Evolutionary conservation across 148 eudicot species (phyloP).

Genomic region (Linanthus parryae): DNA sequence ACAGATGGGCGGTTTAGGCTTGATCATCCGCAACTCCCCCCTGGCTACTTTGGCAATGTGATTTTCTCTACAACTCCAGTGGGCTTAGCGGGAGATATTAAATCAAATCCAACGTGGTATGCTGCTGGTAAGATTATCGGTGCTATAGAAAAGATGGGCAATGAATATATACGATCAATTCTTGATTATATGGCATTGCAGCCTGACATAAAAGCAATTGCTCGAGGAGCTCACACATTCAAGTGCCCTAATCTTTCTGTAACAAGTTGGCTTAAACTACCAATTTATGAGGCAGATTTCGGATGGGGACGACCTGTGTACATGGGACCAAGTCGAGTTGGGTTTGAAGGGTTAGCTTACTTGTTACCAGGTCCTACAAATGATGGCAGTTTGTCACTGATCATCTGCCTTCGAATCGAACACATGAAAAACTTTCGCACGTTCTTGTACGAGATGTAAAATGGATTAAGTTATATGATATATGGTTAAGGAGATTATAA

Average conservation of each 20-base stretch:
- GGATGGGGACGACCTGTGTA: slow-evolving; percentile 5
- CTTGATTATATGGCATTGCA: slow-evolving; percentile 6
- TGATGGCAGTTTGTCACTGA: background rate
- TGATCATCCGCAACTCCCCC: slow-evolving; percentile 18
- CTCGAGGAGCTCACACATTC: background rate
- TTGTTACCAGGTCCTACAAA: slow-evolving; percentile 7
- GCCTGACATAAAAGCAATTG: background rate
- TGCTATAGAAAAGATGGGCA: background rate
- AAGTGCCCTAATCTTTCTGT: slow-evolving; percentile 5
- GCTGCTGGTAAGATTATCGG: slow-evolving; percentile 12
- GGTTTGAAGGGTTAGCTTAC: background rate
- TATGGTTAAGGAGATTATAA: too few relatives aligned
- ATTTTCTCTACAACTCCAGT: slow-evolving; percentile 8
- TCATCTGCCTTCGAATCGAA: background rate
- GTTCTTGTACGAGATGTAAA: background rate
- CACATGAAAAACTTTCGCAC: slow-evolving; percentile 5
- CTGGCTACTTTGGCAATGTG: slow-evolving; percentile 25
- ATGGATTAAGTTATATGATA: too few relatives aligned
- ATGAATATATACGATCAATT: slow-evolving; percentile 5
- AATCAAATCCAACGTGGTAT: slow-evolving; percentile 3
- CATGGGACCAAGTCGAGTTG: background rate
- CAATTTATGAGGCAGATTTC: slow-evolving; percentile 5
- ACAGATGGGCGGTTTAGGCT: slow-evolving; percentile 19
- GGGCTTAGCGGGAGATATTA: slow-evolving; percentile 12
- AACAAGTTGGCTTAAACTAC: background rate